Evolutionary conservation across 768 basidiomycete species (phyloP).

Genomic region (Phaffia australis): DNA sequence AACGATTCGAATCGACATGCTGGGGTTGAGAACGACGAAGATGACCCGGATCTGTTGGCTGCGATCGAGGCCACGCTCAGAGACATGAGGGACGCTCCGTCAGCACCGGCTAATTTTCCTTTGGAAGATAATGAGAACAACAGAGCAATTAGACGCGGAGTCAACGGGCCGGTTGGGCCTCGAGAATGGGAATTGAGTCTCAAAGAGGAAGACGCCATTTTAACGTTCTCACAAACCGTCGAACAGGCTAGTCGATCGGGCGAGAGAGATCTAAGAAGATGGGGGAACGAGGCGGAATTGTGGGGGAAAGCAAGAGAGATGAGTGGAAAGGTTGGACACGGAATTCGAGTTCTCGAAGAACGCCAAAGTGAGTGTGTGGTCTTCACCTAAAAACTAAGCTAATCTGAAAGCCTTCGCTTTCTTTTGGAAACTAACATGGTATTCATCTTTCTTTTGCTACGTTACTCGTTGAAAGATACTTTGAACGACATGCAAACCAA

Average conservation of each 20-base stretch:
- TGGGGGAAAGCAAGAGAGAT: slow-evolving; percentile 70
- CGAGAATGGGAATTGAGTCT: slow-evolving; percentile 12
- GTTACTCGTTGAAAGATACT: slow-evolving; percentile 48
- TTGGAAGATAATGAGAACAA: slow-evolving; percentile 26
- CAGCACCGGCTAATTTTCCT: slow-evolving; percentile 31
- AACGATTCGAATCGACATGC: slow-evolving; percentile 34
- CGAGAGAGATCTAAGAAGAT: slow-evolving; percentile 62
- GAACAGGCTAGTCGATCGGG: slow-evolving; percentile 68
- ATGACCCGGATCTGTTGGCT: slow-evolving; percentile 81
- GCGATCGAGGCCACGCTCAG: slow-evolving; percentile 90
- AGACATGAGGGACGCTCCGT: slow-evolving; percentile 44
- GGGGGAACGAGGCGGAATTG: slow-evolving; percentile 71
- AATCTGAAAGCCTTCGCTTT: too few relatives aligned
- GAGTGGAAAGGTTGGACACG: slow-evolving; percentile 70
- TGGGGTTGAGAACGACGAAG: slow-evolving; percentile 52
- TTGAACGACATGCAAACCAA: slow-evolving; percentile 91
- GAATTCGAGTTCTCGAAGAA: slow-evolving; percentile 67
- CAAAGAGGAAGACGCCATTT: slow-evolving; percentile 65
- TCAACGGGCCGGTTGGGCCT: not conserved
- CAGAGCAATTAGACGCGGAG: too few relatives aligned
- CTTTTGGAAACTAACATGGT: not conserved
- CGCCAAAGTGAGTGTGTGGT: slow-evolving; percentile 61
- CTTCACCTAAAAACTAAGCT: not conserved
- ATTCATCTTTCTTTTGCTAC: not conserved
- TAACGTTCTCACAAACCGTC: slow-evolving; percentile 83